Evolutionary conservation across 2,329 filamentous ascomycete species (phyloP), one percentile per base, ranked within the genome.

Genomic region (Apiospora rasikravindrae): DNA sequence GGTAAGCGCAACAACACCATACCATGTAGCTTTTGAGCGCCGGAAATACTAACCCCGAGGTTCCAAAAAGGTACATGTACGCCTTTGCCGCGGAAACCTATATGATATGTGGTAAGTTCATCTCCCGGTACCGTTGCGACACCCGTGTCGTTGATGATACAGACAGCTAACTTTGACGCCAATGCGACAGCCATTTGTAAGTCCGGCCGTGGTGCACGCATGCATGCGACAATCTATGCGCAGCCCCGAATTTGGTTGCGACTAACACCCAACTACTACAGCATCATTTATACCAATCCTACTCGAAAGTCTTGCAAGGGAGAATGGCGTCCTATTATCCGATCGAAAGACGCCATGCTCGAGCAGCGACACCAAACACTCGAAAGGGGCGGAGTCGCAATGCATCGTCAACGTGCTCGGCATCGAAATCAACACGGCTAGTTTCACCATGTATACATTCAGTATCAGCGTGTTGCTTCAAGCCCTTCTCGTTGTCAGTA

Each of bases 361-460:
- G 66, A 98, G 96, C 84, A 90, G 88, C 73, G 86, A 90, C 73
- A 91, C 88, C 74, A 86, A 84, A 75, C 88, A 88, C 71, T 70
- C 70, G 26, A 73, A 72, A 24, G 80, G 79, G 57, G 84, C 86
- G 76, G 85, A 86, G 57, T 87, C 87, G 68, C 94, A 97, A 80
- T 99, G 96, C 80, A 86, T 98, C 73, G 90, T 98, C 73, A 90
- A 92, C 75, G 86, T 98, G 6, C 84, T 97, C 33, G 96, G 96
- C 7, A 82, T 93, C 73, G 92, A 97, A 78, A 92, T 99, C 84
- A 98, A 98, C 82, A 98, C 96, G 0, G 95, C 96, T 47, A 97
- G 94, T 82, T 98, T 98, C 82, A 96, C 95, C 80, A 97, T 98
- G 94, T 98, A 98, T 83, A 98, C 95, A 1, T 99, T 99, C 83